Percentiles rank a stretch among this genome's conserved stretches.
Conservation (phyloP, 345 rosid species). For the Nephelium lappaceum region DNA sequence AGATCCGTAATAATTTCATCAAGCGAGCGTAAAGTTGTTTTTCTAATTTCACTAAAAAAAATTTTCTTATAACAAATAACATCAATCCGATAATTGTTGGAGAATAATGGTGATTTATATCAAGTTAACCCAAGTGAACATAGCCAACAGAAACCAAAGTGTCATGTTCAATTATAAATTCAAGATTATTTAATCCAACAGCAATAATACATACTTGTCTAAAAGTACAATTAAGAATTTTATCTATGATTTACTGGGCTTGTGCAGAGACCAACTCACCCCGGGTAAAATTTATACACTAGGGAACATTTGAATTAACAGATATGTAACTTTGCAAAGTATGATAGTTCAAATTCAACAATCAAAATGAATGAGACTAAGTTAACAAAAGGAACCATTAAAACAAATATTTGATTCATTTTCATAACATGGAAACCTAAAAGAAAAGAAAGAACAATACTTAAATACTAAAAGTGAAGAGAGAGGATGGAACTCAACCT, state of each 20-base stretch:
- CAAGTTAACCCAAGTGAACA: not conserved
- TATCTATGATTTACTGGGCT: not conserved
- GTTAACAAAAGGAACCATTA: constrained; percentile 9
- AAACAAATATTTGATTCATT: not conserved
- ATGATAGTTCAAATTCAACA: not conserved
- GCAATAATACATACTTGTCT: not conserved
- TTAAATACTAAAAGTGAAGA: not conserved
- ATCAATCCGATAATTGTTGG: not conserved
- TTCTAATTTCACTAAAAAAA: not conserved
- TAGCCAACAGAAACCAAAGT: not conserved
- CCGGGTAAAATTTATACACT: not conserved
- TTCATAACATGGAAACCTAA: not conserved
- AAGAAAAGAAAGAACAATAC: not conserved
- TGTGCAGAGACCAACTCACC: not conserved
- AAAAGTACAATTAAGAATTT: not conserved
- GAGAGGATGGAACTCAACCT: constrained; percentile 49
- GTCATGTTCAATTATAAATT: not conserved
- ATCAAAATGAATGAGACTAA: constrained; percentile 5
- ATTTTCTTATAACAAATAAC: not conserved
- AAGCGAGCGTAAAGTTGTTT: not conserved
- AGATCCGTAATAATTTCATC: constrained; percentile 11
- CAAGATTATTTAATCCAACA: not conserved
- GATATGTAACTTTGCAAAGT: not conserved
- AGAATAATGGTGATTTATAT: not conserved
- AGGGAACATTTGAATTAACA: not conserved